Evolutionary conservation across 164 flowering plant genomes (phyloP).

Genomic region (Chimonanthus praecox): DNA sequence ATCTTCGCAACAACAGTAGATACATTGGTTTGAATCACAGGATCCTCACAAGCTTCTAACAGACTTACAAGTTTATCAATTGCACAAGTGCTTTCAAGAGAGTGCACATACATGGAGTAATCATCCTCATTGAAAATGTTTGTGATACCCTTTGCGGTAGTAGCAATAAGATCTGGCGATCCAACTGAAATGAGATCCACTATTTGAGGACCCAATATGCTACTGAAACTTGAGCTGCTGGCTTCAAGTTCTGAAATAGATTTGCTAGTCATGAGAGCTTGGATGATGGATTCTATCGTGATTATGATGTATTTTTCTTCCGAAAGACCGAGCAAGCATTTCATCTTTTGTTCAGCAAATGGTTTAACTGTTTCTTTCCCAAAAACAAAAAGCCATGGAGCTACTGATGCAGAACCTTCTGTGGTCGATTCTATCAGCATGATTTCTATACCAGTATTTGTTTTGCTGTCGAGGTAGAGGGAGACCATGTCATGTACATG

Average conservation of each 20-base stretch:
- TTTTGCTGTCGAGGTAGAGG: slow-evolving; percentile 36
- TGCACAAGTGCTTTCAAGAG: slow-evolving; percentile 29
- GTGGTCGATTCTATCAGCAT: slow-evolving; percentile 20
- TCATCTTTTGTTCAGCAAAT: slow-evolving; percentile 27
- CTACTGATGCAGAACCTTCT: slow-evolving; percentile 25
- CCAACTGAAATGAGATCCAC: slow-evolving; percentile 24
- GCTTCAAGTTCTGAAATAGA: slow-evolving; percentile 43
- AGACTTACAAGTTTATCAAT: slow-evolving; percentile 28
- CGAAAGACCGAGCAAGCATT: slow-evolving; percentile 15
- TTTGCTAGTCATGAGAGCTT: slow-evolving; percentile 43
- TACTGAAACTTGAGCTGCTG: slow-evolving; percentile 34
- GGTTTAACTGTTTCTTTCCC: slow-evolving; percentile 31
- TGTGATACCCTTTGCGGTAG: slow-evolving; percentile 28
- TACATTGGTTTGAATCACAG: slow-evolving; percentile 27
- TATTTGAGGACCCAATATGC: slow-evolving; percentile 32
- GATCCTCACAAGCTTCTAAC: slow-evolving; percentile 28
- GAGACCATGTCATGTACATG: slow-evolving; percentile 48
- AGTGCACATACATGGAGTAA: slow-evolving; percentile 23
- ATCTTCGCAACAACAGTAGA: slow-evolving; percentile 36
- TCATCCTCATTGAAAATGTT: slow-evolving; percentile 29
- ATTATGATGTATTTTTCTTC: slow-evolving; percentile 27
- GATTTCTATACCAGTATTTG: slow-evolving; percentile 21
- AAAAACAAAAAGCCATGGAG: slow-evolving; percentile 44
- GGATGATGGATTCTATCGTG: slow-evolving; percentile 28
- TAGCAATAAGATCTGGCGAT: slow-evolving; percentile 24